Conservation (phyloP, 495 filamentous ascomycete species). For the Aspergillus panamensis region DNA sequence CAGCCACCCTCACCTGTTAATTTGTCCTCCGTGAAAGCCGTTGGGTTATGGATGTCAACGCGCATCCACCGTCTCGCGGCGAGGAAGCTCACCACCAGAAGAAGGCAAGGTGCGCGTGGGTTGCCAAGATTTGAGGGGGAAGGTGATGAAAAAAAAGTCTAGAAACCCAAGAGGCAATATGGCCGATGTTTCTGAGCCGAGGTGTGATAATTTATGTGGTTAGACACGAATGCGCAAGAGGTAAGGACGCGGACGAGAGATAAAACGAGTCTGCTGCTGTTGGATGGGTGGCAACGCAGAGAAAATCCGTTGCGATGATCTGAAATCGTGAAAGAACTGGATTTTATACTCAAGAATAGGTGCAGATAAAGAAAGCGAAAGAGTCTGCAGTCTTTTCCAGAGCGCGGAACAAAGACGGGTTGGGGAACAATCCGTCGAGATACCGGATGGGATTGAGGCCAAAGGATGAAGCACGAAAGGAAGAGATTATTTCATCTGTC, state of each 20-base stretch:
- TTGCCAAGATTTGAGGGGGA: not conserved
- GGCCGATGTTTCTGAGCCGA: conserved; percentile 13
- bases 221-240: conserved; percentile 13
- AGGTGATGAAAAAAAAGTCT: conserved; percentile 15
- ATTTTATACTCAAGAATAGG: conserved; percentile 15
- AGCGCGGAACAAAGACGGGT: conserved; percentile 3
- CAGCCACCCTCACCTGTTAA: conserved; percentile 37
- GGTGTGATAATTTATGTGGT: not conserved
- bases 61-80: conserved; percentile 41
- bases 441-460: conserved; percentile 8
- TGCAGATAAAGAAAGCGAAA: conserved; percentile 9
- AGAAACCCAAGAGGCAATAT: not conserved
- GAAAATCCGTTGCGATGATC: conserved; percentile 10
- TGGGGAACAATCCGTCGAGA: not conserved
- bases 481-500: conserved; percentile 18
- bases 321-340: conserved; percentile 8
- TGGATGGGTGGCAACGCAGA: not conserved
- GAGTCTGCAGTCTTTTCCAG: conserved; percentile 19
- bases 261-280: not conserved
- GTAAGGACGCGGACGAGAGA: not conserved
- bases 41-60: conserved; percentile 24
- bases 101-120: conserved; percentile 30
- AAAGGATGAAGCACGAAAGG: conserved; percentile 8
- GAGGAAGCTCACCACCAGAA: conserved; percentile 32
- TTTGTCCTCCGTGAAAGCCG: conserved; percentile 28